Conservation (phyloP, 192 early-diverging fungal genomes). For the Entomortierella parvispora region DNA sequence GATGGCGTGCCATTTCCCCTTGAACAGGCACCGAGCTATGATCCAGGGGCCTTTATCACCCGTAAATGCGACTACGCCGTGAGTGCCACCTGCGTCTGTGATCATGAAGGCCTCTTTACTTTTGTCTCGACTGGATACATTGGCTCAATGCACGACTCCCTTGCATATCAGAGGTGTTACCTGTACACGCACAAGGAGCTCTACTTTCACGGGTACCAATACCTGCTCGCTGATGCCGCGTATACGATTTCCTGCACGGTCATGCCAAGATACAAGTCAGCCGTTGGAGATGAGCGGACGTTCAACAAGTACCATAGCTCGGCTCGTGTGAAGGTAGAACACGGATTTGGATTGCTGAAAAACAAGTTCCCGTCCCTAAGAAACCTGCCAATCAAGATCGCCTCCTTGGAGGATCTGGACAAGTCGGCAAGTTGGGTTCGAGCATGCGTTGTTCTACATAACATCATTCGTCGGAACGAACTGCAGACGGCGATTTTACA, state of each 20-base stretch:
- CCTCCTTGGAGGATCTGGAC: not conserved
- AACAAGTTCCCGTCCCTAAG: not conserved
- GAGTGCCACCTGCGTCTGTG: constrained; percentile 17
- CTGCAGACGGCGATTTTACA: too few species aligned
- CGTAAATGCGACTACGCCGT: constrained; percentile 19
- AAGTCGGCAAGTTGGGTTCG: not conserved
- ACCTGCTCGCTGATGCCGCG: constrained; percentile 5
- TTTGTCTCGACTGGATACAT: constrained; percentile 11
- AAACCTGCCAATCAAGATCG: not conserved
- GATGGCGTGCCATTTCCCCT: constrained; percentile 22
- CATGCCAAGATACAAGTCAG: constrained; percentile 1
- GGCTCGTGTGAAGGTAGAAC: not conserved
- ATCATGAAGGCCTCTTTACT: constrained; percentile 7
- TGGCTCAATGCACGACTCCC: constrained; percentile 9
- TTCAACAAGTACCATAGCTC: not conserved
- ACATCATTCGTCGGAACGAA: not conserved
- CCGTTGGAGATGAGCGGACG: not conserved
- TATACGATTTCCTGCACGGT: not conserved
- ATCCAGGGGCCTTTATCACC: not conserved
- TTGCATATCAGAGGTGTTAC: not conserved
- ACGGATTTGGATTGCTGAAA: not conserved
- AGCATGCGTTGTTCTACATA: not conserved
- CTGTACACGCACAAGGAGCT: not conserved
- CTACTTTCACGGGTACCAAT: not conserved
- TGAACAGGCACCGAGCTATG: constrained; percentile 3